Conservation (phyloP, 2,329 filamentous ascomycete genomes). For the Pseudogymnoascus verrucosus region DNA sequence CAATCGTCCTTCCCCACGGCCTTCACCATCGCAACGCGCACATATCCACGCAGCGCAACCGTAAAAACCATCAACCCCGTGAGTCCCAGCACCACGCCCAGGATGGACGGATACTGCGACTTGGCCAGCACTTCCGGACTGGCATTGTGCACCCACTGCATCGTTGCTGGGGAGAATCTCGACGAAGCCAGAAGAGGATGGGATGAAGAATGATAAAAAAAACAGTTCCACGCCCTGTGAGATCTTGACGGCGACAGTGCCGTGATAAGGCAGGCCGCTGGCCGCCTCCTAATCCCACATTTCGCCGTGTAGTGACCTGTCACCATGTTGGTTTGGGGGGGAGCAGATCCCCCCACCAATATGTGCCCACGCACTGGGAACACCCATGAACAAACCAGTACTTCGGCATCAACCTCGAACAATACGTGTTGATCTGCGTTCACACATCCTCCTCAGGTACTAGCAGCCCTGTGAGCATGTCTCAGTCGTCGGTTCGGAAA, state of each 20-base stretch:
- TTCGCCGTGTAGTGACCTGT: background rate
- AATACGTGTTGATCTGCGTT: background rate
- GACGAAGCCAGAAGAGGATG: background rate
- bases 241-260: background rate
- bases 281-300: background rate
- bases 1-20: slow-evolving; percentile 42
- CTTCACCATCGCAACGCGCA: slow-evolving; percentile 34
- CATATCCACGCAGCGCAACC: slow-evolving; percentile 35
- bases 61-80: slow-evolving; percentile 35
- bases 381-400: background rate
- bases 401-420: background rate
- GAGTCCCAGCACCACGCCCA: slow-evolving; percentile 40
- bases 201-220: slow-evolving; percentile 3
- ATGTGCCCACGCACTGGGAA: background rate
- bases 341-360: background rate
- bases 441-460: background rate
- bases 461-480: background rate
- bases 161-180: slow-evolving; percentile 23
- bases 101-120: slow-evolving; percentile 42
- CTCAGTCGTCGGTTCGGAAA: background rate
- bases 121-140: slow-evolving; percentile 37
- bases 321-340: background rate
- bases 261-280: background rate
- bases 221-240: background rate
- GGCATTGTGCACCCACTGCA: slow-evolving; percentile 46